Conservation (phyloP, 768 basidiomycete genomes). For the Agrocybe chaxingu region DNA sequence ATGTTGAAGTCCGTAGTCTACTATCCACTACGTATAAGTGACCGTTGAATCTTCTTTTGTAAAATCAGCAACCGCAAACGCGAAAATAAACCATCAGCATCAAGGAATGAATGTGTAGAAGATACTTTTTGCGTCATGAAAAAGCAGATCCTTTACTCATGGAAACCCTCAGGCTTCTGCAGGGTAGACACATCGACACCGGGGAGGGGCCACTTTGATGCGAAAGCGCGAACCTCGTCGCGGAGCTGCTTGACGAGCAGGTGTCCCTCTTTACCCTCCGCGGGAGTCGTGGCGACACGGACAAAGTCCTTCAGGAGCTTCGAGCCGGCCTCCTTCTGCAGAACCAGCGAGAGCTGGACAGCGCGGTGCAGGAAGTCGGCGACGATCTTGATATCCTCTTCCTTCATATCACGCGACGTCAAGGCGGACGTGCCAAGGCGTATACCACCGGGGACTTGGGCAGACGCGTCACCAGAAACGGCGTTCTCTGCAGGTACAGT, state of each 20-base stretch:
- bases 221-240: conserved; percentile 79
- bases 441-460: conserved; percentile 95
- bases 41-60: conserved; percentile 20
- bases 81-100: background rate
- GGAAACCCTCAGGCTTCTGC: conserved; percentile 60
- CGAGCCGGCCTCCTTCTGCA: conserved; percentile 93
- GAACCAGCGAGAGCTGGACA: conserved; percentile 82
- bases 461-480: conserved; percentile 94
- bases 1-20: conserved; percentile 18
- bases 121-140: too few relatives aligned
- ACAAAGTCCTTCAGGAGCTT: conserved; percentile 98
- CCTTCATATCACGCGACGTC: conserved; percentile 91
- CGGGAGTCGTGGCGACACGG: conserved; percentile 65
- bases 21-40: conserved; percentile 9
- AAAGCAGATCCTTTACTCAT: conserved; percentile 31
- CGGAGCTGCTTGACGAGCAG: conserved; percentile 70
- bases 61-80: background rate
- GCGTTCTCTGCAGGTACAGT: conserved; percentile 71
- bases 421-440: conserved; percentile 93
- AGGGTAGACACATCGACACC: conserved; percentile 61
- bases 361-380: conserved; percentile 92
- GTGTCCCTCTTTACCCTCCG: conserved; percentile 70
- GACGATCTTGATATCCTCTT: conserved; percentile 83
- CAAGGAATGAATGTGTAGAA: too few relatives aligned
- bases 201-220: conserved; percentile 87